A percentile compares a stretch with the other conserved stretches of the same genome.
These are phyloP conservation scores for Eutypa lata DNA, from an alignment of 2,329 filamentous ascomycete species.

Conservation along the genomic window DNA sequence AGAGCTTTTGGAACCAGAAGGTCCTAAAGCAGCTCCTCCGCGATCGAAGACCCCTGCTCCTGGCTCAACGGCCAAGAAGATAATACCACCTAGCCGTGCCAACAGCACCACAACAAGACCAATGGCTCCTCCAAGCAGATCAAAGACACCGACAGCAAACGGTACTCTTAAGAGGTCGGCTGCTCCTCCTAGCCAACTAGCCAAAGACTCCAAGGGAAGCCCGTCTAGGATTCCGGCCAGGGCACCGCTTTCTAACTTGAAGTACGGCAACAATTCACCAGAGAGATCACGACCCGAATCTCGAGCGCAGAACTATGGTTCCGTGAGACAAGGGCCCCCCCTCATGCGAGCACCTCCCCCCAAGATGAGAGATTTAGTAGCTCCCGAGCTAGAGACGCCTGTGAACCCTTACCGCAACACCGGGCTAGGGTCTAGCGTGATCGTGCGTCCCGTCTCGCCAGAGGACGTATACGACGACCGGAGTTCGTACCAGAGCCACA, in stretches of 20 bases:
- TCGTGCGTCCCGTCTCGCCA: conserved; percentile 61
- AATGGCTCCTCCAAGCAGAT: conserved; percentile 32
- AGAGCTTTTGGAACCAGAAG: conserved; percentile 70
- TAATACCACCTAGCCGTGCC: conserved; percentile 31
- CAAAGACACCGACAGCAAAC: conserved; percentile 55
- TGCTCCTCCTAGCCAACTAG: conserved; percentile 19
- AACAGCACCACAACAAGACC: conserved; percentile 36
- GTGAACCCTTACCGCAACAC: conserved; percentile 45
- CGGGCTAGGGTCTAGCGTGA: conserved; percentile 48
- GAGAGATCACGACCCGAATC: conserved; percentile 59
- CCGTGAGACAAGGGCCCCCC: conserved; percentile 53
- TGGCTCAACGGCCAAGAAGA: conserved; percentile 44
- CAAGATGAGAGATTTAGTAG: conserved; percentile 80
- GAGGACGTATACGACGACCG: conserved; percentile 85
- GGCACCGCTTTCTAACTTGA: conserved; percentile 65
- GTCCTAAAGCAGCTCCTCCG: conserved; percentile 55
- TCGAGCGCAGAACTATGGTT: conserved; percentile 35
- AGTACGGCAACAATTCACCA: conserved; percentile 74
- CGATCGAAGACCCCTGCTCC: conserved; percentile 74
- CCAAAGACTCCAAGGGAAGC: conserved; percentile 42
- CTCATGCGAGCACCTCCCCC: conserved; percentile 70
- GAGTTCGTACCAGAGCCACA: conserved; percentile 28
- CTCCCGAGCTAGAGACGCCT: conserved; percentile 50
- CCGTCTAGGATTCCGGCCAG: conserved; percentile 69
- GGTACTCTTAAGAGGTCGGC: conserved; percentile 30